Percentiles rank a stretch among this genome's conserved stretches.
phyloP scores from a whole-genome alignment of 805 yeast genomes.

The Nakazawaea populi region DNA sequence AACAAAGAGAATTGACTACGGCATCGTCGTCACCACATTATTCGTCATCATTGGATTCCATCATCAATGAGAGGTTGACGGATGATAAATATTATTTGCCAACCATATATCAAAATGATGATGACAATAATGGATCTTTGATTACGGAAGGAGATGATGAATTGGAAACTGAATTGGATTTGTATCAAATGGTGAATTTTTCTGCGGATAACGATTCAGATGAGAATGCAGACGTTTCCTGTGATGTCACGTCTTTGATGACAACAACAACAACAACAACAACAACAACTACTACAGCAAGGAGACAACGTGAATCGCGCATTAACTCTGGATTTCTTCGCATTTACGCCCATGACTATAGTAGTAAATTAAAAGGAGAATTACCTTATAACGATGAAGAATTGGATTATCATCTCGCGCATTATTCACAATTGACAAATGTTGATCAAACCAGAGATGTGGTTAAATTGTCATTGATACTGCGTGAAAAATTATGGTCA shows the following conservation, averaged over 20 bases:
- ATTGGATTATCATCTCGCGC: conserved; percentile 20
- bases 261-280: background rate
- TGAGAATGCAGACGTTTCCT: background rate
- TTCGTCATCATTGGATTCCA: no score
- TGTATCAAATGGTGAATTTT: background rate
- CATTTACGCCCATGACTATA: conserved; percentile 43
- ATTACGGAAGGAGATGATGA: background rate
- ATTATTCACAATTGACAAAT: background rate
- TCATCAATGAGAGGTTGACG: conserved; percentile 8
- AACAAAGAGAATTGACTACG: background rate
- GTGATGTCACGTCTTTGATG: background rate
- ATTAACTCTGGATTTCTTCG: conserved; percentile 43
- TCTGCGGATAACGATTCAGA: background rate
- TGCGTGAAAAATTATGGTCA: conserved; percentile 48
- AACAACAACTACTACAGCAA: background rate
- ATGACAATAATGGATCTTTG: no score
- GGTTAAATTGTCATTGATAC: conserved; percentile 30
- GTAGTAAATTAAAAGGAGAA: conserved; percentile 29
- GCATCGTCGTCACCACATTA: no score
- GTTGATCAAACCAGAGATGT: background rate
- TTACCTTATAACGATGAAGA: conserved; percentile 27
- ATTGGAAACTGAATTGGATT: background rate
- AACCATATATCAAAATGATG: no score
- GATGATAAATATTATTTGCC: conserved; percentile 3
- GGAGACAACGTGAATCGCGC: conserved; percentile 36